A percentile compares a stretch with the other conserved stretches of the same genome.
phyloP scores from a whole-genome alignment of 148 eudicot species.

The Nepenthes gracilis region DNA sequence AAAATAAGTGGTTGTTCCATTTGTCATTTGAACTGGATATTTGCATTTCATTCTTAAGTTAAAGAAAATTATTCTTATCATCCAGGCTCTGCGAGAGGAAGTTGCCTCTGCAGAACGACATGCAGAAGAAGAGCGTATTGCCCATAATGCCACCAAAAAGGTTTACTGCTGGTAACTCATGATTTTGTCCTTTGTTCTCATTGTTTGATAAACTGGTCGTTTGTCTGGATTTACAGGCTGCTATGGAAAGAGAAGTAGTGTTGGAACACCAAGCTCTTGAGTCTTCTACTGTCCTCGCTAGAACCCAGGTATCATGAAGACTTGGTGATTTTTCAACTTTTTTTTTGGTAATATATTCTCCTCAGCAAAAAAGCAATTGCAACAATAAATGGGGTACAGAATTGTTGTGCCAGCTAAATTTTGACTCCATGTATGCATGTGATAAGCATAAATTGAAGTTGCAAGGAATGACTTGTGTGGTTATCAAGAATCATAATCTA shows the following conservation, averaged over 20 bases:
- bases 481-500: too few species aligned
- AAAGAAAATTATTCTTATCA: not conserved
- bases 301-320: slow-evolving; percentile 55
- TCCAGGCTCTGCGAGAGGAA: slow-evolving; percentile 89
- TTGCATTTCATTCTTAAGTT: not conserved
- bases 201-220: slow-evolving; percentile 6
- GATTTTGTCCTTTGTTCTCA: not conserved
- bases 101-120: slow-evolving; percentile 83
- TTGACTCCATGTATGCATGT: too few species aligned
- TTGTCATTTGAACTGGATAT: not conserved
- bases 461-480: too few species aligned
- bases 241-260: slow-evolving; percentile 98
- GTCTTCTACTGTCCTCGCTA: slow-evolving; percentile 87
- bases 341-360: not conserved
- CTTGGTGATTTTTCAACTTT: slow-evolving; percentile 1
- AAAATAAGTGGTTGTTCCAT: slow-evolving; percentile 1
- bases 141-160: slow-evolving; percentile 92
- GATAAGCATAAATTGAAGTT: too few species aligned
- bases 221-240: slow-evolving; percentile 43
- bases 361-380: not conserved
- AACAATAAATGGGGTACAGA: too few species aligned
- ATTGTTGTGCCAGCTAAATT: too few species aligned
- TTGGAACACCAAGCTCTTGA: slow-evolving; percentile 92
- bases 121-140: slow-evolving; percentile 91
- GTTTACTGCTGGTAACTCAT: slow-evolving; percentile 17